Base-by-base conservation (phyloP, 1,139 yeast genomes). In the Pneumocystis oryctolagi region DNA sequence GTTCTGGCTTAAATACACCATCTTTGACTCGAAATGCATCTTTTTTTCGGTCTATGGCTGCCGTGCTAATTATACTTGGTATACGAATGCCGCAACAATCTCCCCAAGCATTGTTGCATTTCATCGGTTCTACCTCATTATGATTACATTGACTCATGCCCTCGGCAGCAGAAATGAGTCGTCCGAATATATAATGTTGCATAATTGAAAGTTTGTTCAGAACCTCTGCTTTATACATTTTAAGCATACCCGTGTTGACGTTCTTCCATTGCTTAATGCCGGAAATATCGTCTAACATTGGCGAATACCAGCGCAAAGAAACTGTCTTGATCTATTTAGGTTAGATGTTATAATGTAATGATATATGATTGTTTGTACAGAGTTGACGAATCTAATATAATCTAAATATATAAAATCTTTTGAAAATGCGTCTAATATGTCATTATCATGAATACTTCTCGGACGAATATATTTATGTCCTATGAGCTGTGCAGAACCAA, bases 71-170 rank as follows among this genome's bases (percentile, higher is more conserved):
- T 0, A 97, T 97, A 74, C 97, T 89, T 0, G 99, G 99, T 1
- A 92, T 82, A 70, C 88, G 87, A 63, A 92, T 94, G 8, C 99
- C 99, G 76, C 99, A 92, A 71, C 98, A 94, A 72, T 92, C 98
- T 1, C 96, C 98, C 96, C 96, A 92, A 66, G 82, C 73, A 65
- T 78, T 81, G 6, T 47, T 47, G n/a, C 55, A 47, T 25, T 25
- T 20, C 8, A 28, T 47, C 14, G 16, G 28, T 2, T 18, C 31
- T 25, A 12, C 25, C 3, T 47, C 20, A 28, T 71, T 70, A 66
- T 77, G 78, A 16, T 66, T 66, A 14, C 34, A 64, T 40, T 67
- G 67, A 57, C 61, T 67, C 66, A 65, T 65, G 61, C 64, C 63
- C 4, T 66, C 65, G 2, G 60, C 66, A 18, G 70, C 63, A 32